Evolutionary conservation across 1,284 basidiomycete genomes (phyloP), one percentile per base, ranked within the genome.

Genomic region (Microbotryum scabiosae): DNA sequence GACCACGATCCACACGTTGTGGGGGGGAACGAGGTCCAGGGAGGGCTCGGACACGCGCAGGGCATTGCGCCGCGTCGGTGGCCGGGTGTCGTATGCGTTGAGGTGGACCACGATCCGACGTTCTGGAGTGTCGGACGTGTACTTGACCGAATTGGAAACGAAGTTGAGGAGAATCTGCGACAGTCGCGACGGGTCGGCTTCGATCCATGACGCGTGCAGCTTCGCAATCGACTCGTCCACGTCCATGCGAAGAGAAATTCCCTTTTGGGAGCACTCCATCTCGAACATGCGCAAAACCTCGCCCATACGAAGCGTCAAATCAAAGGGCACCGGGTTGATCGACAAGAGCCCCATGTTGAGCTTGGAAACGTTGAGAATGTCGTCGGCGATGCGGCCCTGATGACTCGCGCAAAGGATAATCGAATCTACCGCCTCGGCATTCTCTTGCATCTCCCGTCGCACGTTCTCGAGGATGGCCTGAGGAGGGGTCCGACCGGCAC

Each of bases 381-480:
- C 70, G 26, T 69, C 66, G 28, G 65, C 66, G 46, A 69, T 70
- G 7, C 66, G 64, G 23, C 61, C 62, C 54, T 72, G 71, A 52
- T 70, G 71, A 4, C 60, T 53, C 5, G 70, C 67, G 49, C 70
- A 72, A 1, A 72, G 51, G 12, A 71, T 56, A 28, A 72, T 72
- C 1, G 70, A 70, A 30, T 70, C 70, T 43, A 71, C 66, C 0
- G 71, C 68, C 26, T 72, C 71, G 18, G 66, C 55, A 47, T 72
- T 67, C 49, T 72, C 71, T 21, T 58, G 45, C 56, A 72, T 62
- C 55, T 72, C 71, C 21, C 57, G 44, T 26, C 54, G 52, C 1
- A 72, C 51, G 4, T 30, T 47, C 10, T 62, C 54, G 18, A 72
- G 25, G 1, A 36, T 51, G 0, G 51, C 51, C 1, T 25, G 18